Base-by-base conservation (phyloP, 257 asterid genomes). In the Jacaranda copaia region DNA sequence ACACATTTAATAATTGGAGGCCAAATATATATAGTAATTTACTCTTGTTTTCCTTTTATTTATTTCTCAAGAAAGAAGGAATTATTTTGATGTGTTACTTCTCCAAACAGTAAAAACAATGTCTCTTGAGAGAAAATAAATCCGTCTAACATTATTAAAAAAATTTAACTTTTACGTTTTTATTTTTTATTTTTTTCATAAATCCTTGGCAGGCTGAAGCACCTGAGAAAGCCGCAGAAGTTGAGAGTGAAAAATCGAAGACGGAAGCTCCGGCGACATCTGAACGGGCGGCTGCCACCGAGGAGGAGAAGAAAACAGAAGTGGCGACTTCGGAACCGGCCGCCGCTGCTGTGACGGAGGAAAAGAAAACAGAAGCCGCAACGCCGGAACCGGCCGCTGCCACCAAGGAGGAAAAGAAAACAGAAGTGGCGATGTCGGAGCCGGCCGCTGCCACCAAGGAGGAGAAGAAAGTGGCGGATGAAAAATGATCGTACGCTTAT, bases 201-300 rank as follows among this genome's bases (percentile, higher is more conserved):
- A 68, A 19, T 72, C 42, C 40, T 10, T 42, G 32, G 60, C 70
- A 87, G 85, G 81, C n/a, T 59, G 85, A 87, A 51, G 84, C 84
- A 55, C 66, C 82, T 13, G 74, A 84, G 10, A 83, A 78, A 64
- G 73, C 59, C 1, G 20, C 20, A 1, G 60, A 64, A 6, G 76
- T 19, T 19, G 74, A 62, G 56, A 61, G 57, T 57, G 77, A 70
- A 48, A 66, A 55, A 18, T 53, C 65, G 49, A 65, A 70, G 40
- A 35, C 72, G 6, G 79, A 73, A 68, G 80, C 68, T 46, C 72
- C 70, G 49, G 48, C 55, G 51, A 32, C 55, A 8, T 16, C 80
- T 19, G 75, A 43, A 45, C 32, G 1, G 64, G 61, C 2, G 40
- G 79, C 69, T 0, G 75, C 79, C 20, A 62, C 32, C 32, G 32